Evolutionary conservation across 257 asterid genomes (phyloP).

Genomic region (Phtheirospermum japonicum): DNA sequence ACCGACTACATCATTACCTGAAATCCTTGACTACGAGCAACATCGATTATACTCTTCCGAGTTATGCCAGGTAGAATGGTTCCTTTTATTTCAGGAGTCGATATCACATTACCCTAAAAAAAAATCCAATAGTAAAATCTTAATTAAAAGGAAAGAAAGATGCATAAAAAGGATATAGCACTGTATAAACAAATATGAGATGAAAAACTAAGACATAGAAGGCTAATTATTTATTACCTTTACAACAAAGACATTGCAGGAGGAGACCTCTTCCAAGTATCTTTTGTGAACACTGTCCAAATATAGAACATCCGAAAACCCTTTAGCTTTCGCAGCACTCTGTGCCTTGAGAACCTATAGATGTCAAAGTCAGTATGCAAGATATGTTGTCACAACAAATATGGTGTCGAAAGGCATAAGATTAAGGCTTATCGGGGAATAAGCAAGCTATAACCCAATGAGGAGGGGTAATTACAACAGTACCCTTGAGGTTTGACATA

Average conservation of each 20-base stretch:
- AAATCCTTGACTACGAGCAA: slow-evolving; percentile 49
- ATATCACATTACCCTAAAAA: slow-evolving; percentile 42
- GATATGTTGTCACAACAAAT: neutral
- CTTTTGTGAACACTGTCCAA: slow-evolving; percentile 58
- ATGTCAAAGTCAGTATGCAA: neutral
- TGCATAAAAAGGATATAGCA: too few species aligned
- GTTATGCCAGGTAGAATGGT: slow-evolving; percentile 62
- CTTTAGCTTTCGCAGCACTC: slow-evolving; percentile 71
- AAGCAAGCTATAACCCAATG: too few species aligned
- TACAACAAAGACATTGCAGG: slow-evolving; percentile 67
- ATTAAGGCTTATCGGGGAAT: too few species aligned
- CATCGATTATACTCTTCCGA: slow-evolving; percentile 47
- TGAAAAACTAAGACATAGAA: too few species aligned
- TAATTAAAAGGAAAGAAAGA: too few species aligned
- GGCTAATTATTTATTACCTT: slow-evolving; percentile 42
- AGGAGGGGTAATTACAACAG: too few species aligned
- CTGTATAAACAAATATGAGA: too few species aligned
- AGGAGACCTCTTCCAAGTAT: slow-evolving; percentile 73
- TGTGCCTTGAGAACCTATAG: slow-evolving; percentile 61
- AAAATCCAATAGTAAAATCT: too few species aligned
- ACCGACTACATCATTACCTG: slow-evolving; percentile 31
- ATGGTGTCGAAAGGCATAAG: neutral
- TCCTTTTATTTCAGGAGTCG: slow-evolving; percentile 51
- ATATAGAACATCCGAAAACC: slow-evolving; percentile 71
- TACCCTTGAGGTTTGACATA: too few species aligned